These are phyloP conservation scores for Fusarium mundagurra DNA, from an alignment of 2,329 filamentous ascomycete species.

Conservation along the genomic window DNA sequence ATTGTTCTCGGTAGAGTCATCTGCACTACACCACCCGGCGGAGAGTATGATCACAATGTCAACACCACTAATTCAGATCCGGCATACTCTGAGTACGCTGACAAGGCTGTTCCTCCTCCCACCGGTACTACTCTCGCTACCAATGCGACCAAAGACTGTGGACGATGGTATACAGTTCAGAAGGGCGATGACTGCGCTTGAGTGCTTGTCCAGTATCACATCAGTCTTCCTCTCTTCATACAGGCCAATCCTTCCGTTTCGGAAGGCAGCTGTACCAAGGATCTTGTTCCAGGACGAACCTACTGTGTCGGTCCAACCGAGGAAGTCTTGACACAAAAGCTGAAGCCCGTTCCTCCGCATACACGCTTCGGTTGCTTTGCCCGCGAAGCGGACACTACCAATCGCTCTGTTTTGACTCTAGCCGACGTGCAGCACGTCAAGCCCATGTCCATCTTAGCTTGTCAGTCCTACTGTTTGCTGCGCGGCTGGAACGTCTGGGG, in stretches of 20 bases:
- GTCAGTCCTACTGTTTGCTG: neutral
- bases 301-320: neutral
- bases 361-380: neutral
- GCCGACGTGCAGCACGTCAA: neutral
- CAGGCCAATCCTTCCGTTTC: neutral
- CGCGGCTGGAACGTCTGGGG: neutral
- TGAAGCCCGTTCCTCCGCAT: neutral
- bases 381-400: neutral
- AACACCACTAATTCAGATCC: neutral
- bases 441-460: neutral
- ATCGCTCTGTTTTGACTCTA: neutral
- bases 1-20: neutral
- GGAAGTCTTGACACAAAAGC: neutral
- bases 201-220: neutral
- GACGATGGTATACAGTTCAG: neutral
- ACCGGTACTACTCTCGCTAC: neutral
- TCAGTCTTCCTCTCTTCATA: neutral
- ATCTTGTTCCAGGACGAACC: neutral
- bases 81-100: neutral
- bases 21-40: neutral
- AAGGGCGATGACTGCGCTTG: neutral
- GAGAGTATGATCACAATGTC: neutral
- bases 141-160: neutral
- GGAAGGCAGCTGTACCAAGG: rapidly evolving
- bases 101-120: neutral